Conservation (phyloP, 2,329 filamentous ascomycete genomes). For the Diaporthe sp. region DNA sequence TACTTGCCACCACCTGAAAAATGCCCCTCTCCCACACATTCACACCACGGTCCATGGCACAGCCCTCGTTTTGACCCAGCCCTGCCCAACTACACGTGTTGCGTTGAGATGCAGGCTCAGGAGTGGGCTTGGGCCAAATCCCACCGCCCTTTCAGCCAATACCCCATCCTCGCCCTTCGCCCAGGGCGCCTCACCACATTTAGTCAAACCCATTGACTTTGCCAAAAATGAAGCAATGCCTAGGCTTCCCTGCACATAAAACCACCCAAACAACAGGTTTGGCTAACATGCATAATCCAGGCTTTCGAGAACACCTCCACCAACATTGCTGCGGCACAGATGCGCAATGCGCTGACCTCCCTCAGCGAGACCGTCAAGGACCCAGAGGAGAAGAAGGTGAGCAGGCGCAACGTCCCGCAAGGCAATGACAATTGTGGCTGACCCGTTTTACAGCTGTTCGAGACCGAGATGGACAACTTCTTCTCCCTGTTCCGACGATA, state of each 20-base stretch:
- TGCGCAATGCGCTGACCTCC: constrained; percentile 97
- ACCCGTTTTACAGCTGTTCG: constrained; percentile 77
- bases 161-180: neutral
- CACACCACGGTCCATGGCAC: no score
- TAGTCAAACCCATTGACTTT: neutral
- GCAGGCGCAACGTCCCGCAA: constrained; percentile 43
- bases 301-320: constrained; percentile 99
- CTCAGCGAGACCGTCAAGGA: constrained; percentile 92
- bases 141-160: constrained; percentile 15
- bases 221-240: neutral
- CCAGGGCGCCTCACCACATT: neutral
- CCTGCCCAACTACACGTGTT: no score
- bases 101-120: neutral
- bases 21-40: neutral
- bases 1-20: constrained; percentile 46
- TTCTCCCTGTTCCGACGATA: constrained; percentile 98
- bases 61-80: neutral
- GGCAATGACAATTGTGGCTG: constrained; percentile 33
- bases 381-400: constrained; percentile 84
- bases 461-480: constrained; percentile 99
- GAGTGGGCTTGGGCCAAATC: neutral
- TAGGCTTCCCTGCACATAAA: neutral
- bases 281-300: constrained; percentile 61
- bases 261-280: neutral
- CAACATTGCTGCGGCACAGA: constrained; percentile 97